Base-by-base conservation (phyloP, 73 alveolate species). In the Paramecium sonneborni region DNA sequence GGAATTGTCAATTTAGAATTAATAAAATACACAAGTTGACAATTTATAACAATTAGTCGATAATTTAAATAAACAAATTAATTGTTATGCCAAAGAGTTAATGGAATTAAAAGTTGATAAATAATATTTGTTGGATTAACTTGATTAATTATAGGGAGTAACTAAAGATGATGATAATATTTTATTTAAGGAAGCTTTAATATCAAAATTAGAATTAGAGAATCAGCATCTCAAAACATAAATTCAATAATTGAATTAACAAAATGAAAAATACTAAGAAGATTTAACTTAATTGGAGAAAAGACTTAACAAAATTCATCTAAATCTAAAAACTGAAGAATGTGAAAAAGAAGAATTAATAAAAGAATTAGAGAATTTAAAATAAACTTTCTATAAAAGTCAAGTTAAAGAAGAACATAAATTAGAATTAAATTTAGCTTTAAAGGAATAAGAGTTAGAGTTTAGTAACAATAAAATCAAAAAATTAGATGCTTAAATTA, bases 21-120 rank as follows among this genome's bases (percentile, higher is more conserved):
- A 72, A 38, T 32, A 72, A 41, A 28, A 23, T 18, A 62, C 39
- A 43, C 6, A 79, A 18, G 12, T 79, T 15, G 55, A 44, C 7
- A 79, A 79, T 44, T 46, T 79, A 62, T 24, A 46, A 44, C 74
- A 79, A 44, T 26, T 44, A 23, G 55, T 30, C 1, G 69, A 43
- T 39, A 79, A 79, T 79, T 79, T 79, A 79, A 79, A 79, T 46
- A 14, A 79, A 12, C 41, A 79, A 46, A 79, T 79, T 20, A 46
- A 79, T n/a, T 79, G 70, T 34, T 79, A 79, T 79, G 90, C 55
- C 5, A 41, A 79, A 79, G 90, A 79, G n/a, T 12, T 79, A 12
- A 79, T 34, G 44, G 90, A 79, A 41, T 23, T 39, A 41, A 79
- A 79, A 79, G 72, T 79, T 3, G 90, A 79, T 20, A 79, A 79